Percentiles rank a stretch among this genome's conserved stretches.
Conservation (phyloP, 805 yeast genomes). For the Ascoidea asiatica region DNA sequence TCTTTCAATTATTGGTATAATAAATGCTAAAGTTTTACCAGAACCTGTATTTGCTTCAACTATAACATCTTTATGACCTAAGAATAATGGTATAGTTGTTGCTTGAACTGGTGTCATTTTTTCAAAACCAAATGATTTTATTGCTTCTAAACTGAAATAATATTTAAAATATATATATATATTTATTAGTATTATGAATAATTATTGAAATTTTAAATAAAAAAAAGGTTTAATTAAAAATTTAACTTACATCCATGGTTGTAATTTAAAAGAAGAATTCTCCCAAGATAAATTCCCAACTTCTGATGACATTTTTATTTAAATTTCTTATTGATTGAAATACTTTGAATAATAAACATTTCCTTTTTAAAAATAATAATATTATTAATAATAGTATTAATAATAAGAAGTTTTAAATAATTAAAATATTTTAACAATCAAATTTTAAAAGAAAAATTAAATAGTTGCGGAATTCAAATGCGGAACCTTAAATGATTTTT, state of each 20-base stretch:
- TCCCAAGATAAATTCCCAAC: constrained; percentile 58
- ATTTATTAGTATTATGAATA: too few relatives aligned
- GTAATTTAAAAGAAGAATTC: constrained; percentile 33
- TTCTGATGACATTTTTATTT: too few relatives aligned
- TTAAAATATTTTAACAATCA: too few relatives aligned
- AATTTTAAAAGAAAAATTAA: too few relatives aligned
- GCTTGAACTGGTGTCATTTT: constrained; percentile 97
- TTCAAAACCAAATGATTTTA: constrained; percentile 60
- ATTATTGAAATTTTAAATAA: constrained; percentile 1
- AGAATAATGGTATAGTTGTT: constrained; percentile 74
- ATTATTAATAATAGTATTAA: too few relatives aligned
- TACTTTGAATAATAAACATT: neutral
- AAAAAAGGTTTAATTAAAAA: too few relatives aligned
- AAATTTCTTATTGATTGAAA: neutral
- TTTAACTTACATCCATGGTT: constrained; percentile 44
- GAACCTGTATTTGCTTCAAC: constrained; percentile 98
- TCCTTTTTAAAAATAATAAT: too few relatives aligned
- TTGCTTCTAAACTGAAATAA: constrained; percentile 28
- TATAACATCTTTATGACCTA: constrained; percentile 83
- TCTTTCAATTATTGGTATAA: constrained; percentile 69
- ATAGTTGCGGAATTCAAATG: too few relatives aligned
- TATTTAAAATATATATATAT: too few relatives aligned
- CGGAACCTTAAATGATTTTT: too few relatives aligned
- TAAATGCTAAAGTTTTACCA: constrained; percentile 92
- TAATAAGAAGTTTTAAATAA: too few relatives aligned